These are phyloP conservation scores for Talaromyces sp. DNA, from an alignment of 2,329 filamentous ascomycete species.

Conservation along the genomic window DNA sequence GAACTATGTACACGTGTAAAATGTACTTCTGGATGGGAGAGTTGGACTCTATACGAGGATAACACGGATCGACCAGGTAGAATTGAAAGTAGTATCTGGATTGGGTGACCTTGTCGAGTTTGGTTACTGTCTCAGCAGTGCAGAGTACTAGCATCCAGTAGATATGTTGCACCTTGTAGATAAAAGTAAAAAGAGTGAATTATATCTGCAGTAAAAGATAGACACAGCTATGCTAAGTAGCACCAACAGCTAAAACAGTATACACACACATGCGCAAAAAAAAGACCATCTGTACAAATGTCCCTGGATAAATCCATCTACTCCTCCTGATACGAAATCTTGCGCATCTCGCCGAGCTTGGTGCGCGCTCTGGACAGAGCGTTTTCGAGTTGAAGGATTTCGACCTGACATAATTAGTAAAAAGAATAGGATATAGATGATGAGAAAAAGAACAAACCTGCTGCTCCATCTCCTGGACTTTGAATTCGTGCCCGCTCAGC, in stretches of 20 bases:
- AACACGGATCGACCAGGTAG: too few species aligned
- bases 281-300: slow-evolving; percentile 1
- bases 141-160: not conserved
- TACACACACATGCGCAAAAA: not conserved
- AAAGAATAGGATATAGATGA: slow-evolving; percentile 2
- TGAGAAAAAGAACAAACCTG: slow-evolving; percentile 62
- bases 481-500: slow-evolving; percentile 92
- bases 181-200: not conserved
- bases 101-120: too few species aligned
- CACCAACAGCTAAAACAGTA: not conserved
- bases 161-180: too few species aligned
- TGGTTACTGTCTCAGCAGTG: too few species aligned
- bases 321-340: slow-evolving; percentile 88
- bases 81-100: too few species aligned
- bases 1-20: too few species aligned
- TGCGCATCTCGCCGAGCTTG: slow-evolving; percentile 93
- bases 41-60: too few species aligned
- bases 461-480: slow-evolving; percentile 98
- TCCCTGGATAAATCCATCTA: slow-evolving; percentile 17
- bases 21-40: too few species aligned
- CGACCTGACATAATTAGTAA: slow-evolving; percentile 60
- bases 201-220: not conserved
- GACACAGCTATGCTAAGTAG: not conserved
- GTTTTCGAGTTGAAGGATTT: slow-evolving; percentile 95
- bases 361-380: slow-evolving; percentile 71